phyloP scores from a whole-genome alignment of 192 early-diverging fungal genomes.

The Gamsiella multidivaricata region DNA sequence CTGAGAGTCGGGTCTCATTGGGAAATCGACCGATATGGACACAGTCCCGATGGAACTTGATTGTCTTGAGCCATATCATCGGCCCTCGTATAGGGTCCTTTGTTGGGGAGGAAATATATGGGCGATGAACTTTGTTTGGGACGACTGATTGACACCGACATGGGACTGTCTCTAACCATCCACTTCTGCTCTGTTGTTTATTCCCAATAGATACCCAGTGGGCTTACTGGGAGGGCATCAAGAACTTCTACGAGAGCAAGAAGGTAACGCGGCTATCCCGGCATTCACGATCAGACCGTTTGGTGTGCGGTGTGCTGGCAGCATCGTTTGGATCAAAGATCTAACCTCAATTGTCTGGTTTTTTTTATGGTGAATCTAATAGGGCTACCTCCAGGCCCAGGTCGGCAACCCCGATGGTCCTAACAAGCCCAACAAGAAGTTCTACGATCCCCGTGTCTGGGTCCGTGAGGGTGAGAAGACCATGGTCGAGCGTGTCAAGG shows the following conservation, averaged over 20 bases:
- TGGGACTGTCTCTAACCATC: too few species aligned
- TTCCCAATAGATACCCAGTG: constrained; percentile 85
- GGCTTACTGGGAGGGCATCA: constrained; percentile 92
- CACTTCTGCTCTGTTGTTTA: not conserved
- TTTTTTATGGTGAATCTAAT: not conserved
- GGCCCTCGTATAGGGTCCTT: too few species aligned
- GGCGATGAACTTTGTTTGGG: not conserved
- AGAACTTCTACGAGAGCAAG: constrained; percentile 88
- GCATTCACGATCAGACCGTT: not conserved
- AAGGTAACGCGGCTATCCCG: constrained; percentile 55
- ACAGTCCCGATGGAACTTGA: too few species aligned
- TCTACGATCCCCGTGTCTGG: constrained; percentile 96
- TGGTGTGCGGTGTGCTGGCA: not conserved
- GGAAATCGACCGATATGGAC: not conserved
- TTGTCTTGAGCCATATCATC: too few species aligned
- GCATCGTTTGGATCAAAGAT: too few species aligned
- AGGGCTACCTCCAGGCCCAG: constrained; percentile 86
- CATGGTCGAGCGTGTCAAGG: constrained; percentile 84
- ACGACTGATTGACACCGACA: not conserved
- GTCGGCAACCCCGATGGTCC: constrained; percentile 96
- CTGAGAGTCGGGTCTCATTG: not conserved
- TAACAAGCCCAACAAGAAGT: constrained; percentile 99
- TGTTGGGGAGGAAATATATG: not conserved
- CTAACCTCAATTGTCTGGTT: not conserved
- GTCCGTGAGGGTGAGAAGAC: constrained; percentile 91